Percentiles rank a stretch among this genome's conserved stretches.
phyloP scores from a whole-genome alignment of 495 filamentous ascomycete species.

The Lichina pygmaea region DNA sequence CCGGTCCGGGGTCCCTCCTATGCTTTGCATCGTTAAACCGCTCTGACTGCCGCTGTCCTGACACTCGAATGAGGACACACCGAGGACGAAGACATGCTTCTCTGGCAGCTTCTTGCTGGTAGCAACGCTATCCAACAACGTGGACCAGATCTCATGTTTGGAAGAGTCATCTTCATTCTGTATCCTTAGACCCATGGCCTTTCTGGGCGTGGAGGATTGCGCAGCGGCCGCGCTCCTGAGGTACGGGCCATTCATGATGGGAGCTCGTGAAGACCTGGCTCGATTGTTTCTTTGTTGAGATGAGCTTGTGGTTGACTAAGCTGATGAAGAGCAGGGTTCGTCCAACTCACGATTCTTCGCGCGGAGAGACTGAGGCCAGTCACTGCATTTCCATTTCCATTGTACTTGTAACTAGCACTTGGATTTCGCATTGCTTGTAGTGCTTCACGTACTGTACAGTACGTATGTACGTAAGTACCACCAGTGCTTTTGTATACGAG shows the following conservation, averaged over 20 bases:
- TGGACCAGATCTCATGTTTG: constrained; percentile 83
- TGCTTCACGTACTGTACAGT: too few species aligned
- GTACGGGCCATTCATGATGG: background rate
- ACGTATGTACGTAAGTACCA: too few species aligned
- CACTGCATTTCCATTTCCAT: too few species aligned
- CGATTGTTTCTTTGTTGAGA: too few species aligned
- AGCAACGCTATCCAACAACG: constrained; percentile 72
- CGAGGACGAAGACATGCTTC: constrained; percentile 72
- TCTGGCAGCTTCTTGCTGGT: constrained; percentile 77
- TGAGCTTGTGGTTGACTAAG: too few species aligned
- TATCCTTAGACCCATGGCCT: constrained; percentile 7
- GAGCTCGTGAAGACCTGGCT: too few species aligned
- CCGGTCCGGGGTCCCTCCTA: constrained; percentile 67
- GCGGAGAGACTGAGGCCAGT: too few species aligned
- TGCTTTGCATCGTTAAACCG: background rate
- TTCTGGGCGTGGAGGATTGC: constrained; percentile 16
- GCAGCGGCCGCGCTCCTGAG: constrained; percentile 21
- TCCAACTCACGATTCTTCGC: too few species aligned
- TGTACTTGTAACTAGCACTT: too few species aligned
- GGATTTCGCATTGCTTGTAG: too few species aligned
- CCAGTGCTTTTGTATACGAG: too few species aligned
- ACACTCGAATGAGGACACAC: constrained; percentile 17
- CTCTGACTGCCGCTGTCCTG: background rate
- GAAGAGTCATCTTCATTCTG: constrained; percentile 40
- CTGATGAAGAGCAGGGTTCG: too few species aligned